Evolutionary conservation across 306 rosid species (phyloP).

Genomic region (Benincasa hispida): DNA sequence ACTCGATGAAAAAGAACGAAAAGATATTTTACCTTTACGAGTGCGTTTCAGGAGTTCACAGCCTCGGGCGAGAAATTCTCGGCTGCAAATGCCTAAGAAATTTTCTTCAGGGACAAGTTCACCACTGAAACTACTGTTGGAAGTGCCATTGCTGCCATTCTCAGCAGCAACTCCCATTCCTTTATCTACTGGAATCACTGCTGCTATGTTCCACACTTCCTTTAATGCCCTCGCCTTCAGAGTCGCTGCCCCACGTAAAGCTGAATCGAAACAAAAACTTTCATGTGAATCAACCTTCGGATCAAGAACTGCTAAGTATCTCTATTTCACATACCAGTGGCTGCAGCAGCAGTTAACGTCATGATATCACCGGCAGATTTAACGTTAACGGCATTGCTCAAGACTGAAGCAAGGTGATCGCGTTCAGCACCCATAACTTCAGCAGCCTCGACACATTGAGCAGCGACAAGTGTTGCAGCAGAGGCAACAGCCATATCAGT

Average conservation of each 20-base stretch:
- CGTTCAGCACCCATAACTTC: conserved; percentile 88
- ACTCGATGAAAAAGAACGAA: neutral
- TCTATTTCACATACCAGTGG: conserved; percentile 22
- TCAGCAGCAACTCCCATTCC: conserved; percentile 27
- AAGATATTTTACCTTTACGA: conserved; percentile 39
- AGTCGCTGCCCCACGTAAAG: conserved; percentile 94
- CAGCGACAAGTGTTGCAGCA: conserved; percentile 83
- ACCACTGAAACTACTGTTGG: conserved; percentile 70
- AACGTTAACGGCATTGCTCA: conserved; percentile 81
- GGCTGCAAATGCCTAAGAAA: conserved; percentile 68
- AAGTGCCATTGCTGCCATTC: conserved; percentile 37
- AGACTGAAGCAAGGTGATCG: conserved; percentile 65
- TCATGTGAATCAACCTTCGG: neutral
- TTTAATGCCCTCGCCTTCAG: conserved; percentile 90
- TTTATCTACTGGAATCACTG: conserved; percentile 89
- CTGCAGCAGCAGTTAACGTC: conserved; percentile 85
- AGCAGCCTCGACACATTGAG: conserved; percentile 91
- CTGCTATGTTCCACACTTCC: conserved; percentile 94
- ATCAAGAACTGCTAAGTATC: neutral
- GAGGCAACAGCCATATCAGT: conserved; percentile 91
- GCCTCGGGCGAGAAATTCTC: conserved; percentile 71
- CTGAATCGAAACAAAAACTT: conserved; percentile 17
- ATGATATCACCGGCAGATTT: conserved; percentile 79
- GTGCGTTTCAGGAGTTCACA: conserved; percentile 89
- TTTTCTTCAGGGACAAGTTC: conserved; percentile 69